Evolutionary conservation across 2,329 filamentous ascomycete species (phyloP), one percentile per base, ranked within the genome.

Genomic region (Trichoderma hamatum): DNA sequence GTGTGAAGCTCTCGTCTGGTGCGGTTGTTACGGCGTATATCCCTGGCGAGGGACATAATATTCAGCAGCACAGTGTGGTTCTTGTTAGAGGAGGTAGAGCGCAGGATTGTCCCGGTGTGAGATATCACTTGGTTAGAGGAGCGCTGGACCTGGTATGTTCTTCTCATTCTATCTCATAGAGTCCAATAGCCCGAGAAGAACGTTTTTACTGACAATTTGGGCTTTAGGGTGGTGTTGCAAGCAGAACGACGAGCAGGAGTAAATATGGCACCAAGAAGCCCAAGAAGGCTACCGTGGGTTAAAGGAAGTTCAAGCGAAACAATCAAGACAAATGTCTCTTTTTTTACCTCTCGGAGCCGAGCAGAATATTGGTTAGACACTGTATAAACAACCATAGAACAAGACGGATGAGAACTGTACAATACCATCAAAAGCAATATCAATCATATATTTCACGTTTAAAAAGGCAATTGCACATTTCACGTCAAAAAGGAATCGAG

Each of bases 221-320:
- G n/a, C 19, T 30, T 26, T 24, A 97, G 95, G 93, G 93, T 77
- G 96, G 96, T 84, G 96, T 99, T 73, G 90, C 89, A 26, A 96
- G 89, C 79, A 87, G 96, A 74, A 87, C 91, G 76, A 92, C 90
- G 26, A 93, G 92, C 80, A 87, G 96, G 76, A 97, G 94, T 77
- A 99, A 99, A 83, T 99, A 97, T 78, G 96, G 96, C 71, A 97
- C 96, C 61, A 99, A 99, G 90, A 98, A 97, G 85, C 95, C 96
- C 0, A 98, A 98, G 90, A 89, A 89, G 80, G 89, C 90, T 26
- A 85, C 85, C 0, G 84, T 88, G 46, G 83, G 85, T 71, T 83
- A 75, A 69, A 14, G 3, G 26, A 54, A 4, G 19, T 2, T 32
- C 1, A 21, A 21, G 9, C 14, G 39, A 59, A 34, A 16, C 7